Base-by-base conservation (phyloP, 768 basidiomycete genomes). In the Steccherinum ochraceum region DNA sequence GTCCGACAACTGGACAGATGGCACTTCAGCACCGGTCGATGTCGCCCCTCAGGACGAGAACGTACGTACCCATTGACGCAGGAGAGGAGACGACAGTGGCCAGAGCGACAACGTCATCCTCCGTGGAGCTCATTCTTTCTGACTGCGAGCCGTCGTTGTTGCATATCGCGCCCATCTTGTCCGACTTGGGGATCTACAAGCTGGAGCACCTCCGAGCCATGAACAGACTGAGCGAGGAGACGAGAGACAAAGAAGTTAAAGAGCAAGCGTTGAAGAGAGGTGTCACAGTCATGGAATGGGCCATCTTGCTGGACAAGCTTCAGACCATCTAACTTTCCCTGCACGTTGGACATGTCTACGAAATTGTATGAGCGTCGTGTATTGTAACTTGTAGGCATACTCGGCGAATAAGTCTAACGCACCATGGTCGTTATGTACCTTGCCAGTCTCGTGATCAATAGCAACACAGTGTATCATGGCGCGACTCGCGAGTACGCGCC, bases 241-340 rank as follows among this genome's bases (percentile, higher is more conserved):
- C 81, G 19, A 67, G 86, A 55, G 79, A 89, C 63, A 68, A 78
- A 51, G 84, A 87, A 62, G 72, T 89, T 44, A 83, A 75, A 64
- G 83, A 84, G 57, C 82, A 81, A 56, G 86, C 84, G 49, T 60
- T 89, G 65, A 78, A 69, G 60, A 69, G 77, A 58, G 86, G 86
- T 1, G 70, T 89, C 46, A 86, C 84, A 0, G 73, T 86, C 5
- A 70, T 89, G 67, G 86, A 89, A 58, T 89, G 86, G 86, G 86
- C 86, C 19, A 84, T 88, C 58, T 69, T 89, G 58, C 64, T 89
- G 52, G 86, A 89, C 64, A 79, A 70, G 59, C 62, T 86, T 55
- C 78, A 76, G 54, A 68, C 60, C 30, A 56, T 69, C 50, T 72
- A 45, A 52, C n/a, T n/a, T n/a, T n/a, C n/a, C n/a, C n/a, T n/a